These are phyloP conservation scores for Leishmania tarentolae DNA, from an alignment of 208 protist species.

Conservation along the genomic window DNA sequence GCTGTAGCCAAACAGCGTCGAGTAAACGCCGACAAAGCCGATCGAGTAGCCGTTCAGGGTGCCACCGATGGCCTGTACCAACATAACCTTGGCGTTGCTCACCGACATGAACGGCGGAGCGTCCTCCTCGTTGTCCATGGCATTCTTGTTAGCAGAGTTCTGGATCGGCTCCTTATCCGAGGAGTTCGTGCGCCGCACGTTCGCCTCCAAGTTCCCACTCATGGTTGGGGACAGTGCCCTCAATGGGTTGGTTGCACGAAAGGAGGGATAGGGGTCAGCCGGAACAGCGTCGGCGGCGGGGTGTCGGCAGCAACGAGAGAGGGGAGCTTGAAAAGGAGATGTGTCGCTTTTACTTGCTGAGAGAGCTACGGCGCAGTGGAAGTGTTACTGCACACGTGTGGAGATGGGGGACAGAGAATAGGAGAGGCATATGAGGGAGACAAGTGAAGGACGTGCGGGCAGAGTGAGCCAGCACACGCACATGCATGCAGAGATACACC, in stretches of 20 bases:
- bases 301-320: neutral
- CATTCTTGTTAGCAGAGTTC: neutral
- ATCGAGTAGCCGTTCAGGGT: conserved; percentile 74
- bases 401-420: neutral
- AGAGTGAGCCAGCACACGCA: neutral
- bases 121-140: neutral
- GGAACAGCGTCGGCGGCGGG: neutral
- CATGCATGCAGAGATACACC: conserved; percentile 8
- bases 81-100: conserved; percentile 51
- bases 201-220: neutral
- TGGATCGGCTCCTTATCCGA: neutral
- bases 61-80: conserved; percentile 53
- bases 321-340: neutral
- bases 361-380: neutral
- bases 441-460: neutral
- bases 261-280: neutral
- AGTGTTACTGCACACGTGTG: neutral
- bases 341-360: neutral
- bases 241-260: neutral
- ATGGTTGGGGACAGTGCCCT: neutral
- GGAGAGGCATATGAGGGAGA: neutral
- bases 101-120: conserved; percentile 24
- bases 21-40: conserved; percentile 78
- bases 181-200: neutral
- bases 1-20: conserved; percentile 53